phyloP scores from a whole-genome alignment of 2,329 filamentous ascomycete species.

The Rugonectria rugulosa region DNA sequence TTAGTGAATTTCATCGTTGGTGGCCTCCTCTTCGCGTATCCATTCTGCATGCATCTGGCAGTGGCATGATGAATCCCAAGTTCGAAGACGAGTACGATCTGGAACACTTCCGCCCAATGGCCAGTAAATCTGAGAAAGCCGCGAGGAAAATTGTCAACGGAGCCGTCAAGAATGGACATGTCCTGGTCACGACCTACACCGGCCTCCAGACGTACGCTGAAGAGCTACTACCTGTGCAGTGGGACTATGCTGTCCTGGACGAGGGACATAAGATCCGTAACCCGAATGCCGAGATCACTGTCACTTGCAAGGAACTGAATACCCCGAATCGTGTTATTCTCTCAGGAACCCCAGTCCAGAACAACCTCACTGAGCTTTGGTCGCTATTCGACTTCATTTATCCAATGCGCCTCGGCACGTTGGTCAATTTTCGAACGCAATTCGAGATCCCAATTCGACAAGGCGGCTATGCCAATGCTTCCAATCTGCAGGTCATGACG shows the following conservation, averaged over 20 bases:
- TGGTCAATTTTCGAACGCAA: conserved; percentile 88
- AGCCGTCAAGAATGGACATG: conserved; percentile 85
- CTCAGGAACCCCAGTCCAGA: conserved; percentile 97
- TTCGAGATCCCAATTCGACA: conserved; percentile 95
- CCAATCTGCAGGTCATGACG: conserved; percentile 92
- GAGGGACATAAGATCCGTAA: conserved; percentile 99
- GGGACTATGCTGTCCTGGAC: conserved; percentile 93
- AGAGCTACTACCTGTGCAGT: conserved; percentile 81
- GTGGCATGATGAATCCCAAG: conserved; percentile 91
- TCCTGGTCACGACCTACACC: conserved; percentile 94
- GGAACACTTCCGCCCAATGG: conserved; percentile 49
- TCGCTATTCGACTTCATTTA: conserved; percentile 98
- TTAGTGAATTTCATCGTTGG: conserved; percentile 98
- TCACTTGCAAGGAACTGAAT: conserved; percentile 91
- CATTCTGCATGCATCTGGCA: conserved; percentile 93
- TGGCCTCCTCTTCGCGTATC: conserved; percentile 98
- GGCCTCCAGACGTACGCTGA: conserved; percentile 93
- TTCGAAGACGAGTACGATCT: conserved; percentile 62
- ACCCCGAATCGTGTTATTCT: conserved; percentile 92
- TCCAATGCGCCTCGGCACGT: conserved; percentile 90
- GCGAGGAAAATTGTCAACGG: conserved; percentile 83
- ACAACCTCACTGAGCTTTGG: conserved; percentile 94
- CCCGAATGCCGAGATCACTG: conserved; percentile 91
- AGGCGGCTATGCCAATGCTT: conserved; percentile 94
- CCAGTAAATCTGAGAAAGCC: conserved; percentile 56